Evolutionary conservation across 805 yeast species (phyloP), one percentile per base, ranked within the genome.

Genomic region (Candida yuanshanica): DNA sequence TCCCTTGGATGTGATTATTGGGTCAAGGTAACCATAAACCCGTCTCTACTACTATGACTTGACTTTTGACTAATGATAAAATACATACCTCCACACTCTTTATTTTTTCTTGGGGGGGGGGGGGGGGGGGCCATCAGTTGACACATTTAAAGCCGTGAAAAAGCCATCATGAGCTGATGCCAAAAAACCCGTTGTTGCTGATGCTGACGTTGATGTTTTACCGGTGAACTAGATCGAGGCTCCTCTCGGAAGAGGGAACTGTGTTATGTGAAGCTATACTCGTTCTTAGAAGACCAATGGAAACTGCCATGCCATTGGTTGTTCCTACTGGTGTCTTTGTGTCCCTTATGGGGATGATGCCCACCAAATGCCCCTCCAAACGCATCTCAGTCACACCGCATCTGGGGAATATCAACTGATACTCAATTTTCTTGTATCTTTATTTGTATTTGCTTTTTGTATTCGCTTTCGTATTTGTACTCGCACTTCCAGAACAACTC

Each of bases 371-470:
- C 26, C 7, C 31, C 31, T 27, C 18, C 31, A 27, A 13, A 27
- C 10, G 31, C 31, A 14, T 14, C 31, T 14, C 31, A 6, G 14
- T 27, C 18, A 14, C 16, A n/a, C 11, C 16, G 31, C 31, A 27
- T 27, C 18, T 27, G 31, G 31, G 31, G 31, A 27, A 27, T 27
- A 27, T 27, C 31, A 27, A 27, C 31, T 27, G 31, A 27, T 27
- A 27, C 31, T 27, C 31, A 8, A 26, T 5, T 5, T 13, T 26
- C n/a, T n/a, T n/a, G n/a, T n/a, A n/a, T n/a, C n/a, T n/a, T n/a
- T n/a, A n/a, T n/a, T n/a, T n/a, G n/a, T n/a, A n/a, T n/a, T n/a
- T n/a, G n/a, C n/a, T n/a, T n/a, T n/a, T n/a, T n/a, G n/a, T n/a
- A n/a, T n/a, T n/a, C n/a, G n/a, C n/a, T n/a, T n/a, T n/a, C n/a